These are phyloP conservation scores for Echeveria elegans DNA, from an alignment of 164 flowering plant genomes.

Conservation along the genomic window DNA sequence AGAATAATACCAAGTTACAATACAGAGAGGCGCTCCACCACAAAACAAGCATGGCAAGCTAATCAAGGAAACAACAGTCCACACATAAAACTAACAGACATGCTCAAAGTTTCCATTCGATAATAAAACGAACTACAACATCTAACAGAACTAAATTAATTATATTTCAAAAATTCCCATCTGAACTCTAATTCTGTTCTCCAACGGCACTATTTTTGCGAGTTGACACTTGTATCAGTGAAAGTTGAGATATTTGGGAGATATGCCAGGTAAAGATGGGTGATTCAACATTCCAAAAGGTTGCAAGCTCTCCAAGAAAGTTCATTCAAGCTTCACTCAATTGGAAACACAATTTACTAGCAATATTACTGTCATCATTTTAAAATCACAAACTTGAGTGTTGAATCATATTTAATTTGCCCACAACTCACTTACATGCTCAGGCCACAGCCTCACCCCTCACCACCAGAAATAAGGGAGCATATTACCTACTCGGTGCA, in stretches of 20 bases:
- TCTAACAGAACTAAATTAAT: too few relatives aligned
- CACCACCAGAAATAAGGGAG: too few relatives aligned
- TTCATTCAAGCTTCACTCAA: not conserved
- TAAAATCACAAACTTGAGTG: not conserved
- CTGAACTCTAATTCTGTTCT: too few relatives aligned
- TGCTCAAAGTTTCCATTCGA: too few relatives aligned
- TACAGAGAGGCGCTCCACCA: not conserved
- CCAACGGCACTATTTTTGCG: too few relatives aligned
- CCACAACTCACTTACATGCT: not conserved
- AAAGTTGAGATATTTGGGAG: too few relatives aligned
- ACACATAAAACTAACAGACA: not conserved
- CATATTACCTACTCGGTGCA: too few relatives aligned
- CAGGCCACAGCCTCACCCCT: not conserved
- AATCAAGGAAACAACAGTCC: not conserved
- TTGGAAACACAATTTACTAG: not conserved
- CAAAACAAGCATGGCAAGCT: not conserved
- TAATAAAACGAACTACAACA: too few relatives aligned
- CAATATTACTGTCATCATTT: not conserved
- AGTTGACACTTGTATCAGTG: too few relatives aligned
- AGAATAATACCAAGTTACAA: not conserved
- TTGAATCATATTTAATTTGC: not conserved
- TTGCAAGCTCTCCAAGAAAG: not conserved
- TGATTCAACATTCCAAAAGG: not conserved
- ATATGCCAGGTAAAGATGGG: not conserved
- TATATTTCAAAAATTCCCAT: too few relatives aligned